Evolutionary conservation across 1,284 basidiomycete genomes (phyloP).

Genomic region (Malassezia cuniculi): DNA sequence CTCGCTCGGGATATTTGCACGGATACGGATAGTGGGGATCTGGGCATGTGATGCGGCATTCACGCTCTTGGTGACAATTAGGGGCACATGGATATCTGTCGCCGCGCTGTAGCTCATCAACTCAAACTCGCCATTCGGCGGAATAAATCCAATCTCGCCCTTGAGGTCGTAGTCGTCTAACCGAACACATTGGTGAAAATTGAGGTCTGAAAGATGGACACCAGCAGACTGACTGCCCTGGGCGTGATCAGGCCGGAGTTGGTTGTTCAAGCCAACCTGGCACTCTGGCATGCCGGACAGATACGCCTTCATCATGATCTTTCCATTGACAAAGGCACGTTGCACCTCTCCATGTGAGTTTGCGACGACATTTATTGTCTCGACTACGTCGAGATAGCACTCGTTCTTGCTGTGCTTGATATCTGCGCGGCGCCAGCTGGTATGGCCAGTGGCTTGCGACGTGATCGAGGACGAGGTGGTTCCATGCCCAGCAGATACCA

Average conservation of each 20-base stretch:
- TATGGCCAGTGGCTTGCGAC: conserved; percentile 83
- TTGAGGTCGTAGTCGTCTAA: conserved; percentile 84
- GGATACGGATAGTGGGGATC: conserved; percentile 72
- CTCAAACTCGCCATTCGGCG: conserved; percentile 97
- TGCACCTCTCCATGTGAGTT: conserved; percentile 83
- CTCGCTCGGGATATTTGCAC: conserved; percentile 79
- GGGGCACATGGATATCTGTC: conserved; percentile 83
- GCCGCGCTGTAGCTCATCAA: conserved; percentile 95
- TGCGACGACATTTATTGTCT: conserved; percentile 91
- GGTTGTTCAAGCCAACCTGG: conserved; percentile 96
- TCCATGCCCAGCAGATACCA: conserved; percentile 91
- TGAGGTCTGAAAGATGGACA: conserved; percentile 80
- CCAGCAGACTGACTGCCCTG: conserved; percentile 9
- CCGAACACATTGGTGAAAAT: conserved; percentile 96
- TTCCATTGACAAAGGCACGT: conserved; percentile 93
- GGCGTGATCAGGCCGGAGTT: conserved; percentile 79
- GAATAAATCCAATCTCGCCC: conserved; percentile 87
- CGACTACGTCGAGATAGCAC: conserved; percentile 93
- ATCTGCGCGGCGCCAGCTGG: conserved; percentile 80
- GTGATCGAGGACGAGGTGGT: conserved; percentile 93
- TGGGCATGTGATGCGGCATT: too few relatives aligned
- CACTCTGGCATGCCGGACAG: conserved; percentile 89
- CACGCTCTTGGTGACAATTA: too few relatives aligned
- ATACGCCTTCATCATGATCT: conserved; percentile 95
- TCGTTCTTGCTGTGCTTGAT: conserved; percentile 98